Evolutionary conservation across 495 filamentous ascomycete genomes (phyloP), one percentile per base, ranked within the genome.

Genomic region (Penicillium cosmopolitanum): DNA sequence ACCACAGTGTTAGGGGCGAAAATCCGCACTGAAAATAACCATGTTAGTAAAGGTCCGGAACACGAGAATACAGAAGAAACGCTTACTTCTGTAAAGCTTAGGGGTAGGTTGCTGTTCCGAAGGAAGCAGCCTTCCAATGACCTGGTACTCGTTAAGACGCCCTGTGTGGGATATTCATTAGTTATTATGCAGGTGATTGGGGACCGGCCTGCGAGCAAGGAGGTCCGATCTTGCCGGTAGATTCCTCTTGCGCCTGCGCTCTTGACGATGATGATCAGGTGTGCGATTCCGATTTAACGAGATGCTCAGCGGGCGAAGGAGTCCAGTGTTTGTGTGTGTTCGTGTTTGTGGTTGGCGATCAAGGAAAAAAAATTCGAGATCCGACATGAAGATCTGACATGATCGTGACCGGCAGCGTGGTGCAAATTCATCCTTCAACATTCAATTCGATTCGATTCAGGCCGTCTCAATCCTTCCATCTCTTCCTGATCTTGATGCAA

Each of bases 101-200:
- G 95, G 95, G 63, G 90, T 91, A 67, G 93, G 90, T 82, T 96
- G 95, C 68, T 89, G 84, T 82, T 98, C 96, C 70, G 88, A 89
- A 76, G 95, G 95, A 88, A 98, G 81, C 80, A 97, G 93, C 82
- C 96, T 96, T 83, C 95, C 95, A 71, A 98, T 97, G 81, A 98
- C 95, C 86, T 97, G 96, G 86, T 97, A 98, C 85, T 98, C 95
- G 74, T 87, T 90, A 81, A 98, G 93, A 86, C 96, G 94, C 88
- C 94, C 95, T 96, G 77, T 62, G 56, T 59, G 60, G 53, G 3
- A 23, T 60, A 36, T 59, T 61, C 69, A 71, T 79, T 69, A 79
- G 76, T 63, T 57, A 70, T 67, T 4, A 57, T 55, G 66, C 56
- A 9, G 15, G 31, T 31, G 28, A 28, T 31, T 31, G 8, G 28